A percentile compares a stretch with the other conserved stretches of the same genome.
Evolutionary conservation across 1,139 yeast species (phyloP).

Genomic region (Suhomyces taliae): DNA sequence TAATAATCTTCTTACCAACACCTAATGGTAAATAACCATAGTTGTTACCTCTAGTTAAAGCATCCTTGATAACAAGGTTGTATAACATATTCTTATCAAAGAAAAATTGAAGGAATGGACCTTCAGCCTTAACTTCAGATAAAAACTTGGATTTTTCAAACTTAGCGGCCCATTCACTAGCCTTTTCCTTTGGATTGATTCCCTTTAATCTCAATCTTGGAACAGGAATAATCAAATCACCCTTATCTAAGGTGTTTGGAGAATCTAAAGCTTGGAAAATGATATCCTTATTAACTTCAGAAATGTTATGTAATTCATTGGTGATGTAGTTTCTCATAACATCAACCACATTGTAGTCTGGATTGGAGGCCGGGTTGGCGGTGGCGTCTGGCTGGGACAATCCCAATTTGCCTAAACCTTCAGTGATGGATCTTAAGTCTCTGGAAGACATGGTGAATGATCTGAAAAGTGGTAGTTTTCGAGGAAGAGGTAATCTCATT

Average conservation of each 20-base stretch:
- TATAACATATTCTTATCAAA: constrained; percentile 67
- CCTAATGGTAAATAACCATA: constrained; percentile 84
- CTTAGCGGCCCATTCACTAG: constrained; percentile 74
- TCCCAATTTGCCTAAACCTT: constrained; percentile 39
- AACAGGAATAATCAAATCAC: constrained; percentile 88
- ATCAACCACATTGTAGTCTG: constrained; percentile 76
- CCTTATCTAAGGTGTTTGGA: constrained; percentile 83
- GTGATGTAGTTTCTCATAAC: constrained; percentile 87
- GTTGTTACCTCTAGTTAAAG: constrained; percentile 55
- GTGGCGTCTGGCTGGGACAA: constrained; percentile 28
- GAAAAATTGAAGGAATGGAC: constrained; percentile 89
- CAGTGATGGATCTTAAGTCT: constrained; percentile 26
- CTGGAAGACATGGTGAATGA: constrained; percentile 9
- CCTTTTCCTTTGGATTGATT: constrained; percentile 78
- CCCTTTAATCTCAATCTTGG: constrained; percentile 94
- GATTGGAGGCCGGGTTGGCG: constrained; percentile 45
- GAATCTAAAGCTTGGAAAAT: constrained; percentile 88
- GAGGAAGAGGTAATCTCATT: constrained; percentile 6
- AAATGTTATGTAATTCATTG: constrained; percentile 67
- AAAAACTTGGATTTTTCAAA: constrained; percentile 70
- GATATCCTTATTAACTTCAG: constrained; percentile 67
- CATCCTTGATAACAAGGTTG: constrained; percentile 69
- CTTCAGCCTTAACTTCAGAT: constrained; percentile 74
- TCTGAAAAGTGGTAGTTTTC: constrained; percentile 7
- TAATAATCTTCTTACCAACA: constrained; percentile 64